Percentiles rank a stretch among this genome's conserved stretches.
Conservation (phyloP, 2,329 filamentous ascomycete genomes). For the Trichoderma sp. region DNA sequence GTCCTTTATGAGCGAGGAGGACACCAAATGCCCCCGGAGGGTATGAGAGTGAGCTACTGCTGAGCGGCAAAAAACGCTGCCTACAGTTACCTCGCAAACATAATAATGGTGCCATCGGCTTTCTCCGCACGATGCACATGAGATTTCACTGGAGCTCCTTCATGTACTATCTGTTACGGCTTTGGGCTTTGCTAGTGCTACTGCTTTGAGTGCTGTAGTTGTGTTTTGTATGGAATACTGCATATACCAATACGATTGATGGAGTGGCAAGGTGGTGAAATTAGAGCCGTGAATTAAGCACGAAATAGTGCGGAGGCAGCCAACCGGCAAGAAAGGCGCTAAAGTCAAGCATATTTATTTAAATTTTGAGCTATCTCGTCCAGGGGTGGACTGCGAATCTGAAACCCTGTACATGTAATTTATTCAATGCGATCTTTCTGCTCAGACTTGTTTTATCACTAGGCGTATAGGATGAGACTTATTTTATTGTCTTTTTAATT, state of each 20-base stretch:
- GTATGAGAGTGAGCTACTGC: background rate
- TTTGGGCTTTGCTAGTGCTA: background rate
- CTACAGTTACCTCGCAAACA: conserved; percentile 9
- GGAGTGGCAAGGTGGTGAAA: conserved; percentile 3
- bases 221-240: background rate
- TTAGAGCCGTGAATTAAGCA: conserved; percentile 24
- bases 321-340: conserved; percentile 13
- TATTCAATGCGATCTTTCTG: background rate
- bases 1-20: conserved; percentile 29
- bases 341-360: conserved; percentile 10
- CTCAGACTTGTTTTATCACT: background rate
- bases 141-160: background rate
- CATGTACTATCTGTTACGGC: background rate
- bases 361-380: conserved; percentile 1
- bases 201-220: background rate
- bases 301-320: conserved; percentile 19
- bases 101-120: background rate
- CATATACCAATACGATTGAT: background rate
- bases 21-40: conserved; percentile 26
- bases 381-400: background rate
- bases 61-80: conserved; percentile 1
- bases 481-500: background rate
- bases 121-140: background rate
- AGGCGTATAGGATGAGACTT: background rate
- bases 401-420: background rate